These are phyloP conservation scores for Bertia moriformis DNA, from an alignment of 2,329 filamentous ascomycete species.

Conservation along the genomic window DNA sequence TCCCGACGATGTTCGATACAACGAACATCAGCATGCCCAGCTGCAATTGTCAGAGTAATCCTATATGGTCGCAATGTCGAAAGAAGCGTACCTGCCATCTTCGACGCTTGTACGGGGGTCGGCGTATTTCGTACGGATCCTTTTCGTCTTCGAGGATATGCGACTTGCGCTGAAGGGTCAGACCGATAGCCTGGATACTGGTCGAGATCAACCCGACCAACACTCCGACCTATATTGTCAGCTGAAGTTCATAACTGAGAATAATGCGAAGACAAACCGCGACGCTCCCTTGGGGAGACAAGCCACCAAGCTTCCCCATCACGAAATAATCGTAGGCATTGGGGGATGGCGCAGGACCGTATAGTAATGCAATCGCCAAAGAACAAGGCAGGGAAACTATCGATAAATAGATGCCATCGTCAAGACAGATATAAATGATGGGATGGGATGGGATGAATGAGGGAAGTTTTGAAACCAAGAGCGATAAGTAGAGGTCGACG, in stretches of 20 bases:
- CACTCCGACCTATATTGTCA: conserved; percentile 59
- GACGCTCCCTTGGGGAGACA: conserved; percentile 48
- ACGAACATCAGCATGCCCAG: conserved; percentile 90
- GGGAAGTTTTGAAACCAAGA: too few species aligned
- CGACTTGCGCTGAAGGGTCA: conserved; percentile 93
- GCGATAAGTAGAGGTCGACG: too few species aligned
- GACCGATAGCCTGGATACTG: conserved; percentile 82
- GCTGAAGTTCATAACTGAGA: conserved; percentile 6
- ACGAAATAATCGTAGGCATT: not conserved
- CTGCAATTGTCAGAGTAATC: too few species aligned
- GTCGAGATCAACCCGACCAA: conserved; percentile 86
- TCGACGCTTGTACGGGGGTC: conserved; percentile 77
- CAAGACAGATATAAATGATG: too few species aligned
- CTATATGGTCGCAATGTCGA: too few species aligned
- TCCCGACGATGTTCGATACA: conserved; percentile 82
- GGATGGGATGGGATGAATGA: too few species aligned
- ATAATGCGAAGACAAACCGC: conserved; percentile 43
- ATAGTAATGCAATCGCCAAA: too few species aligned
- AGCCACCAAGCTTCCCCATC: not conserved
- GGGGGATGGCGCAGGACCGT: too few species aligned
- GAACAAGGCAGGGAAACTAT: too few species aligned
- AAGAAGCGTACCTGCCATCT: conserved; percentile 65
- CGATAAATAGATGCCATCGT: too few species aligned
- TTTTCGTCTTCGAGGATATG: conserved; percentile 97
- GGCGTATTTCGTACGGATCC: conserved; percentile 57